phyloP scores from a whole-genome alignment of 208 protist genomes.

The Vickermania ingenoplastis region DNA sequence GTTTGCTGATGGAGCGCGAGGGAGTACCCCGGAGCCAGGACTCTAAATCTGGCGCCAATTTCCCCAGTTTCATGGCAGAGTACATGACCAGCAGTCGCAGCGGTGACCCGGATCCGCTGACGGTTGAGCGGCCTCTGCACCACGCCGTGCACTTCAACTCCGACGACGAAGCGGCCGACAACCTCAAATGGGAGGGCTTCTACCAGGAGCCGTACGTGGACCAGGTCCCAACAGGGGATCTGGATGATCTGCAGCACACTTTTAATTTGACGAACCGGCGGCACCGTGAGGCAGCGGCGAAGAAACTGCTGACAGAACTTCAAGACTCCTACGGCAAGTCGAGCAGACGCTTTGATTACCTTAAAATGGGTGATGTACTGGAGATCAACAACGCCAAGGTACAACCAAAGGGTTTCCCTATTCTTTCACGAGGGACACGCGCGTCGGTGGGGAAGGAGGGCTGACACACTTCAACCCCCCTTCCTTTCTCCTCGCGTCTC shows the following conservation, averaged over 20 bases:
- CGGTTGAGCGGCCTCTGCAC: conserved; percentile 72
- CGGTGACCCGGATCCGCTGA: conserved; percentile 42
- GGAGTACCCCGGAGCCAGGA: too few species aligned
- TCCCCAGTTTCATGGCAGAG: conserved; percentile 69
- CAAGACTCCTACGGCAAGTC: conserved; percentile 72
- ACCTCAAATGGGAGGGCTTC: conserved; percentile 87
- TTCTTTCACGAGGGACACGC: conserved; percentile 57
- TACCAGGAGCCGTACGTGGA: conserved; percentile 77
- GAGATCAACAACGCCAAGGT: conserved; percentile 88
- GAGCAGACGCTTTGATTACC: conserved; percentile 73
- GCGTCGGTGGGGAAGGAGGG: conserved; percentile 10
- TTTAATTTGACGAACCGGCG: conserved; percentile 79
- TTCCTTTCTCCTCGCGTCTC: not conserved
- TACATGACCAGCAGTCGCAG: conserved; percentile 64
- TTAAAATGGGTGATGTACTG: conserved; percentile 88
- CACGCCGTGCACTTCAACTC: conserved; percentile 83
- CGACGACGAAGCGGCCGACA: conserved; percentile 75
- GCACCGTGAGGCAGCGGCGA: conserved; percentile 84
- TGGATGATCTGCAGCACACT: conserved; percentile 74
- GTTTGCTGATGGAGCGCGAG: not conserved
- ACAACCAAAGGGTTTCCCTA: conserved; percentile 84
- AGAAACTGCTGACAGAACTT: conserved; percentile 81
- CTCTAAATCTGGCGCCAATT: not conserved
- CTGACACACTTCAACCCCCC: not conserved
- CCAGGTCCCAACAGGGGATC: conserved; percentile 70